Percentiles rank a stretch among this genome's conserved stretches.
Conservation (phyloP, 768 basidiomycete genomes). For the Rhodotorula babjevae region DNA sequence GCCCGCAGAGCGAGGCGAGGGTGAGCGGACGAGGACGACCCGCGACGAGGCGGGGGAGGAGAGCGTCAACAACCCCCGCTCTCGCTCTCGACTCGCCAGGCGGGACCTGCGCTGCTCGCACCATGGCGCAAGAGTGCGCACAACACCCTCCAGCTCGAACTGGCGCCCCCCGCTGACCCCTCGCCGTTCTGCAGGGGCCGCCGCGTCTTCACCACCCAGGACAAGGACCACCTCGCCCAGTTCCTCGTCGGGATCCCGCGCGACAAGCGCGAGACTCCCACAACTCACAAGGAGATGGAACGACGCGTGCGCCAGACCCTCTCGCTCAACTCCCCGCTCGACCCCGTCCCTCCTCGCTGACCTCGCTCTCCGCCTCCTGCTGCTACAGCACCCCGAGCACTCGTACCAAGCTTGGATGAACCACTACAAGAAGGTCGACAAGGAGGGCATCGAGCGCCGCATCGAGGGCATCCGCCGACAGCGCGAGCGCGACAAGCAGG, state of each 20-base stretch:
- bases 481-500: not conserved
- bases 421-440: conserved; percentile 5
- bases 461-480: not conserved
- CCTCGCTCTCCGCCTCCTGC: too few relatives aligned
- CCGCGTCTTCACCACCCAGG: not conserved
- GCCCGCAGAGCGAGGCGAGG: too few relatives aligned
- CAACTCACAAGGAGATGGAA: not conserved
- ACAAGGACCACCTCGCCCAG: not conserved
- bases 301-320: not conserved
- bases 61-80: not conserved
- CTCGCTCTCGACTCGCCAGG: too few relatives aligned
- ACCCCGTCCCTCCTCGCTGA: too few relatives aligned
- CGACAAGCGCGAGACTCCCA: not conserved
- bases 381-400: not conserved
- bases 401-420: not conserved
- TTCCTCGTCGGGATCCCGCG: not conserved
- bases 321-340: not conserved
- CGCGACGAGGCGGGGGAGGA: not conserved
- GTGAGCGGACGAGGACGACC: too few relatives aligned
- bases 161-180: not conserved
- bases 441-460: not conserved
- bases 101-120: too few relatives aligned
- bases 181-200: not conserved
- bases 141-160: too few relatives aligned
- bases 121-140: not conserved